phyloP scores from a whole-genome alignment of 2,329 filamentous ascomycete species.

The Xenoacremonium recifei region DNA sequence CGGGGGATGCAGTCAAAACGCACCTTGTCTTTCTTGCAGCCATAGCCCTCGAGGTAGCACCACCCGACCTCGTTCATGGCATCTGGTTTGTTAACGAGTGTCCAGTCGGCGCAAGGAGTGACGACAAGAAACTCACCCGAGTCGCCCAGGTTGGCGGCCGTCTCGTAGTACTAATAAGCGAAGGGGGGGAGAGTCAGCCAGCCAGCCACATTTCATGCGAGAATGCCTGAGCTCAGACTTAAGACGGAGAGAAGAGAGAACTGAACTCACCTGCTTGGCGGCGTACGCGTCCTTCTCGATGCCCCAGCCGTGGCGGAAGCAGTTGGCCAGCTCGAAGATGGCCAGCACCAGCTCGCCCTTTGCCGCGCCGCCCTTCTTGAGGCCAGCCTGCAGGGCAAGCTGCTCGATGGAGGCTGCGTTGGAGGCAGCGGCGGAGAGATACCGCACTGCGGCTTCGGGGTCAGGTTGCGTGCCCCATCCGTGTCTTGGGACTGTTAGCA shows the following conservation, averaged over 20 bases:
- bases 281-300: conserved; percentile 82
- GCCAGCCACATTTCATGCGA: conserved; percentile 4
- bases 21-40: conserved; percentile 98
- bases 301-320: conserved; percentile 93
- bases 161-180: conserved; percentile 81
- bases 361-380: conserved; percentile 89
- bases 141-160: conserved; percentile 92
- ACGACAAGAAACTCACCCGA: conserved; percentile 63
- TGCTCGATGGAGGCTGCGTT: conserved; percentile 88
- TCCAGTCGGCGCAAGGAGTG: too few relatives aligned
- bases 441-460: conserved; percentile 71
- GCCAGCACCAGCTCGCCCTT: conserved; percentile 96
- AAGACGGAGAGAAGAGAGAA: too few relatives aligned
- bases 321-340: conserved; percentile 92
- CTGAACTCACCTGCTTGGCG: conserved; percentile 61
- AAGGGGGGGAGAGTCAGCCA: conserved; percentile 33
- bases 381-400: conserved; percentile 78
- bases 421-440: conserved; percentile 83
- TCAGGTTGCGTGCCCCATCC: conserved; percentile 86
- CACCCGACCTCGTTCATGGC: conserved; percentile 96
- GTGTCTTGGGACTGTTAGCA: too few relatives aligned
- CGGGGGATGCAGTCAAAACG: too few relatives aligned
- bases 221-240: too few relatives aligned
- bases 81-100: conserved; percentile 64
- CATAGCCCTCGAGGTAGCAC: conserved; percentile 97